Evolutionary conservation across 2,329 filamentous ascomycete genomes (phyloP).

Genomic region (Cryoendolithus antarcticus): DNA sequence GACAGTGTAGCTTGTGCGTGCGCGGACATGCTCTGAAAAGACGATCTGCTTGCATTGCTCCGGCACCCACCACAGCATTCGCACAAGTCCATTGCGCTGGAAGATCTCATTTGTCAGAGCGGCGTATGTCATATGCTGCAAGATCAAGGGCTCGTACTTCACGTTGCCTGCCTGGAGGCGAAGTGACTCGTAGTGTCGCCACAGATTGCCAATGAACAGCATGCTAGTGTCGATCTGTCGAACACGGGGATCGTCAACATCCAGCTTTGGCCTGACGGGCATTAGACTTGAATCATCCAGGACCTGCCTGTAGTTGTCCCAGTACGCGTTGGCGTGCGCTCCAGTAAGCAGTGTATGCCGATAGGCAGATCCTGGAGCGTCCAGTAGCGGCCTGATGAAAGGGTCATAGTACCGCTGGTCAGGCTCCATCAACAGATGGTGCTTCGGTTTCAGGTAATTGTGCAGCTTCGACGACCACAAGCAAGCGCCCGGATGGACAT

Average conservation of each 20-base stretch:
- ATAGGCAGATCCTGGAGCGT: slow-evolving; percentile 29
- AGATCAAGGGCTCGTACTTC: slow-evolving; percentile 26
- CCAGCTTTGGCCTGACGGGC: slow-evolving; percentile 40
- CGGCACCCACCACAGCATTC: slow-evolving; percentile 63
- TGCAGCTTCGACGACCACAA: slow-evolving; percentile 70
- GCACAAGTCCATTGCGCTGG: slow-evolving; percentile 65
- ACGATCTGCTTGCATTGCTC: slow-evolving; percentile 46
- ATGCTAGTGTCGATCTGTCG: slow-evolving; percentile 56
- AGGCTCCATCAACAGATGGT: slow-evolving; percentile 73
- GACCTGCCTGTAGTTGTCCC: slow-evolving; percentile 36
- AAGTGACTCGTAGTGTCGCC: slow-evolving; percentile 1
- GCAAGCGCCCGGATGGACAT: slow-evolving; percentile 70
- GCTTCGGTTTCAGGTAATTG: slow-evolving; percentile 60
- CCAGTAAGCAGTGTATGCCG: slow-evolving; percentile 31
- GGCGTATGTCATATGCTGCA: slow-evolving; percentile 51
- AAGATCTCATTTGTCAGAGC: slow-evolving; percentile 37
- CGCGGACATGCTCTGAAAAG: slow-evolving; percentile 45
- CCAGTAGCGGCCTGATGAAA: slow-evolving; percentile 41
- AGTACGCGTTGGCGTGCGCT: slow-evolving; percentile 10
- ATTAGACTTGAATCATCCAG: slow-evolving; percentile 38
- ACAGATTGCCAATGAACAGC: slow-evolving; percentile 39
- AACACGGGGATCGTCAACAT: slow-evolving; percentile 26
- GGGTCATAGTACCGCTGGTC: slow-evolving; percentile 45
- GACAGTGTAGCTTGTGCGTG: slow-evolving; percentile 44
- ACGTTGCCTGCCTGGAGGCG: not conserved